phyloP scores from a whole-genome alignment of 306 rosid genomes.

The Gastrolobium bilobum region DNA sequence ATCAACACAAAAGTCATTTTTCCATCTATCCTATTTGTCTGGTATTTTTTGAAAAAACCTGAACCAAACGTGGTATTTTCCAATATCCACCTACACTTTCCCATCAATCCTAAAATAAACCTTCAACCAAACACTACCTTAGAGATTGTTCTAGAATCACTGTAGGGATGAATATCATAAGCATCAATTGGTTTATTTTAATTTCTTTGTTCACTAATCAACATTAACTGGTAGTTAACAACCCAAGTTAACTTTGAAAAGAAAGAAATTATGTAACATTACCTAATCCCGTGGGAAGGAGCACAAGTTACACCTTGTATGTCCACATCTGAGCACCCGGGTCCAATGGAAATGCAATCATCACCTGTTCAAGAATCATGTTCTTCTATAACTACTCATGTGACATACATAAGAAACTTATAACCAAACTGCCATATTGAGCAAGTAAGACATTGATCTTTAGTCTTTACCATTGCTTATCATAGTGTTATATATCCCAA shows the following conservation, averaged over 20 bases:
- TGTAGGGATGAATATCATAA: not conserved
- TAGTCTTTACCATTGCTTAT: constrained; percentile 78
- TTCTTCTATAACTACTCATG: not conserved
- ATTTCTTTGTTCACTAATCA: not conserved
- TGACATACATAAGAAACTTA: not conserved
- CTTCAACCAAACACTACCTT: no score
- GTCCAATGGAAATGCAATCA: constrained; percentile 95
- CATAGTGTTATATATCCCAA: constrained; percentile 78
- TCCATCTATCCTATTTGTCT: no score
- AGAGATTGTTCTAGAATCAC: no score
- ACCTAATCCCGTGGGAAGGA: constrained; percentile 99
- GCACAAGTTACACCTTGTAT: constrained; percentile 92
- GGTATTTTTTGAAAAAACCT: no score
- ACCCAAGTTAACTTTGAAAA: not conserved
- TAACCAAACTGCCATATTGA: not conserved
- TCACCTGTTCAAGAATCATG: constrained; percentile 71
- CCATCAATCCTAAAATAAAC: no score
- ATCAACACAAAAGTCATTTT: no score
- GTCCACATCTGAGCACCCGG: constrained; percentile 78
- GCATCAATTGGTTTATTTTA: not conserved
- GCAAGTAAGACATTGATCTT: not conserved
- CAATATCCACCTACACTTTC: no score
- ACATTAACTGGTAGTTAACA: not conserved
- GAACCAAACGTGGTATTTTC: no score
- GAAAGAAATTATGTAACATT: constrained; percentile 16